These are phyloP conservation scores for Candida ulmi DNA, from an alignment of 805 yeast species.

Conservation along the genomic window DNA sequence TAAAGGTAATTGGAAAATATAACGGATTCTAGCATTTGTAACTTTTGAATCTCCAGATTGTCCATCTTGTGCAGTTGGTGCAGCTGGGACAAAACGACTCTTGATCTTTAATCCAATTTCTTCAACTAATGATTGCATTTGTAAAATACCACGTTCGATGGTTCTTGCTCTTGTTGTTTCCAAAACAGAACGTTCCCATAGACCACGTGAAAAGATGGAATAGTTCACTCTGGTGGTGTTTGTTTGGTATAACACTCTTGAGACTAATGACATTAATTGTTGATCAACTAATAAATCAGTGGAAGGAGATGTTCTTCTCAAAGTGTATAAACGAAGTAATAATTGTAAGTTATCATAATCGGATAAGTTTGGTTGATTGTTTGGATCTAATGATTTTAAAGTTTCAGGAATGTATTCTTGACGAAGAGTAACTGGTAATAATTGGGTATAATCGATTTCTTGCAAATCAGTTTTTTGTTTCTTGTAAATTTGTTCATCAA, in stretches of 20 bases:
- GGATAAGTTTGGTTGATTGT: conserved; percentile 67
- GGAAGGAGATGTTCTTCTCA: conserved; percentile 67
- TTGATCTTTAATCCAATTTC: conserved; percentile 70
- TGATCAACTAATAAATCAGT: conserved; percentile 70
- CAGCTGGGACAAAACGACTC: conserved; percentile 47
- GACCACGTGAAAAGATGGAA: conserved; percentile 70
- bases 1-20: conserved; percentile 68
- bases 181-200: conserved; percentile 85
- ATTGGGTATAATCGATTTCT: conserved; percentile 31
- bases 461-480: conserved; percentile 34
- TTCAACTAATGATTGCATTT: conserved; percentile 87
- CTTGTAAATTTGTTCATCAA: conserved; percentile 34
- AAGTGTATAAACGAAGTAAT: conserved; percentile 56
- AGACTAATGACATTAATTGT: conserved; percentile 72
- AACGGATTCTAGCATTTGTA: conserved; percentile 51
- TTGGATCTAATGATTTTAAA: conserved; percentile 62
- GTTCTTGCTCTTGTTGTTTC: conserved; percentile 81
- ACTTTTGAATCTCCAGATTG: conserved; percentile 17
- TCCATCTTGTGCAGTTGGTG: conserved; percentile 13
- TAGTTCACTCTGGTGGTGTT: conserved; percentile 50
- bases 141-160: conserved; percentile 89
- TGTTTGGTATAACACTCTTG: conserved; percentile 57
- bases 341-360: conserved; percentile 73
- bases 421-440: conserved; percentile 58
- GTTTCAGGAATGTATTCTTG: conserved; percentile 58